Conservation (phyloP, 148 eudicot species). For the Cornus kousa region DNA sequence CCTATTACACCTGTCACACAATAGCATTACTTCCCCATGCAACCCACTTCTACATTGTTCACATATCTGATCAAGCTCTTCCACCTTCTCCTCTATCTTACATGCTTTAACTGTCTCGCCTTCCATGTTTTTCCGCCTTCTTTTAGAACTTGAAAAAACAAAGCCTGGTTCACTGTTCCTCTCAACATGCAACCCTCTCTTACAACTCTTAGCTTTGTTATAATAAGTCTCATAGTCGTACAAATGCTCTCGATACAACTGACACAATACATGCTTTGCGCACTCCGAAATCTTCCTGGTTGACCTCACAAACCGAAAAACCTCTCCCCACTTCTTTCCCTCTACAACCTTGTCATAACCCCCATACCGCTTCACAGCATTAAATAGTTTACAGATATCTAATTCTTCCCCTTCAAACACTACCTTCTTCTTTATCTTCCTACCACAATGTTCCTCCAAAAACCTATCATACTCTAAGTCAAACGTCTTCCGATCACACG, state of each 20-base stretch:
- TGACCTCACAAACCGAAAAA: constrained; percentile 64
- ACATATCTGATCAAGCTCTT: constrained; percentile 81
- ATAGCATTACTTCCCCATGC: constrained; percentile 95
- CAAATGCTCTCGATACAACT: constrained; percentile 80
- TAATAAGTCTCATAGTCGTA: constrained; percentile 80
- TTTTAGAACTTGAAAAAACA: constrained; percentile 46
- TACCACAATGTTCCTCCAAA: constrained; percentile 69
- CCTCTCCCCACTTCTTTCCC: constrained; percentile 94
- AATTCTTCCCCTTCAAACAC: constrained; percentile 92
- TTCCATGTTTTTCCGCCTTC: constrained; percentile 55
- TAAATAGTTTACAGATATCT: constrained; percentile 87
- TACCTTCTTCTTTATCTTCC: constrained; percentile 69
- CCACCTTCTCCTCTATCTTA: constrained; percentile 43
- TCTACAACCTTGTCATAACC: constrained; percentile 87
- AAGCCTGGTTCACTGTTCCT: constrained; percentile 39
- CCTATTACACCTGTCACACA: constrained; percentile 96
- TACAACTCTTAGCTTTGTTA: constrained; percentile 45
- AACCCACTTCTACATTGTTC: constrained; percentile 92
- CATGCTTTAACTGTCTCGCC: constrained; percentile 52
- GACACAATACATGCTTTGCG: constrained; percentile 83
- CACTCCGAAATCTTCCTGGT: constrained; percentile 72
- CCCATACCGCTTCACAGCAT: constrained; percentile 86
- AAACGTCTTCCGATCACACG: constrained; percentile 91
- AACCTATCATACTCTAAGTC: constrained; percentile 85
- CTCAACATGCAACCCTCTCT: constrained; percentile 34